These are phyloP conservation scores for Nicotiana otophora DNA, from an alignment of 257 asterid genomes.

Conservation along the genomic window DNA sequence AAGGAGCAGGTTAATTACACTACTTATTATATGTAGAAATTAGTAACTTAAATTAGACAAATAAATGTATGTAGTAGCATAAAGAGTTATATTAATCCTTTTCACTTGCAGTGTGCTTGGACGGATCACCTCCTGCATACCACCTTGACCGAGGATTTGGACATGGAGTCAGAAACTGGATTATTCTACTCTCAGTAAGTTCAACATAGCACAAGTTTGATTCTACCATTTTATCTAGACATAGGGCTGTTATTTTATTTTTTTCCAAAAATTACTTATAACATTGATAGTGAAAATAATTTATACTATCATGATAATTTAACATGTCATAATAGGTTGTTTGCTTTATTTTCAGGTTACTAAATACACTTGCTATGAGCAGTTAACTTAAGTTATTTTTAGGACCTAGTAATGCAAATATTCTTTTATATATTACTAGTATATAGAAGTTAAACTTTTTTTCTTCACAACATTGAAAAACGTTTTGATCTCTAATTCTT, in stretches of 20 bases:
- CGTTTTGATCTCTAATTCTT: neutral
- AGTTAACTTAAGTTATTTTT: neutral
- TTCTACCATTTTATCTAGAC: neutral
- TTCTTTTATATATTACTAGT: too few relatives aligned
- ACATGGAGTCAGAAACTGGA: neutral
- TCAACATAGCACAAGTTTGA: neutral
- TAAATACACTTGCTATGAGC: neutral
- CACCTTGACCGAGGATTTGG: slow-evolving; percentile 1
- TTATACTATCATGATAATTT: neutral
- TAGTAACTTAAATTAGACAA: neutral
- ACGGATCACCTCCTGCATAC: slow-evolving; percentile 2
- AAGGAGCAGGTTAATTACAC: neutral
- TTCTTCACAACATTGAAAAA: neutral
- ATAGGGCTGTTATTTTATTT: neutral
- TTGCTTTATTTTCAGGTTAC: neutral
- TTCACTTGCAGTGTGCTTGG: neutral
- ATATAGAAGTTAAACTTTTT: neutral
- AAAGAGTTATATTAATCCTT: neutral
- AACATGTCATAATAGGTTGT: neutral
- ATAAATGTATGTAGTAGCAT: neutral
- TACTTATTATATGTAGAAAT: neutral
- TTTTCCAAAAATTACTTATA: neutral
- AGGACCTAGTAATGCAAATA: neutral
- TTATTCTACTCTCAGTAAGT: slow-evolving; percentile 8
- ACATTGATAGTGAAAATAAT: too few relatives aligned